These are phyloP conservation scores for Colletotrichum sp. DNA, from an alignment of 2,329 filamentous ascomycete genomes.

Conservation along the genomic window DNA sequence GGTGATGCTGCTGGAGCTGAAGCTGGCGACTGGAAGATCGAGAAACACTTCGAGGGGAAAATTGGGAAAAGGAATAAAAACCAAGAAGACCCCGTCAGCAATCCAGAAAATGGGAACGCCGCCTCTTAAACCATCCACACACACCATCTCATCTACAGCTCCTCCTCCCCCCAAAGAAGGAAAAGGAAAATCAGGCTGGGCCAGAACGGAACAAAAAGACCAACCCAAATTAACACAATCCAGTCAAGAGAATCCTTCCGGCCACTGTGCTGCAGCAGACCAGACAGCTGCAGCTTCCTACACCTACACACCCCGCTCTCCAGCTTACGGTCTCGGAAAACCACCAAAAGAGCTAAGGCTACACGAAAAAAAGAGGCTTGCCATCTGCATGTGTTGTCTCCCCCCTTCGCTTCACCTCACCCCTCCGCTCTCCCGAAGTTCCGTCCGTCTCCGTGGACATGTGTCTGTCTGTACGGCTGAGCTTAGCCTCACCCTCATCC, in stretches of 20 bases:
- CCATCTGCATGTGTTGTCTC: neutral
- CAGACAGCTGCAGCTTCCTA: neutral
- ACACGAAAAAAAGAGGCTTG: neutral
- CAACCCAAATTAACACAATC: neutral
- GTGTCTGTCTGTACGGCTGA: neutral
- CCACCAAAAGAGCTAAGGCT: neutral
- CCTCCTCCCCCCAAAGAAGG: neutral
- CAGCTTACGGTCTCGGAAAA: conserved; percentile 14
- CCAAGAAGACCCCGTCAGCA: neutral
- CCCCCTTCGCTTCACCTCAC: neutral
- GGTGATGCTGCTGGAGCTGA: neutral
- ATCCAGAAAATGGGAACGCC: neutral
- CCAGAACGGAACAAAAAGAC: neutral
- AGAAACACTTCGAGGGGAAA: neutral
- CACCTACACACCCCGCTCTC: neutral
- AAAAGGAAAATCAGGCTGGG: neutral
- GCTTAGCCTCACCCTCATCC: neutral
- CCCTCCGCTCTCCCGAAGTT: neutral
- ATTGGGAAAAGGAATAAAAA: neutral
- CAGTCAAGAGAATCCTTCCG: neutral
- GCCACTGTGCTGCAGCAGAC: neutral
- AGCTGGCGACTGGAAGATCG: neutral
- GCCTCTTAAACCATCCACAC: conserved; percentile 12
- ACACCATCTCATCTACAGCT: neutral
- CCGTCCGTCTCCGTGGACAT: neutral